Evolutionary conservation across 371 early-diverging fungal genomes (phyloP).

Genomic region (Mucor indicus): DNA sequence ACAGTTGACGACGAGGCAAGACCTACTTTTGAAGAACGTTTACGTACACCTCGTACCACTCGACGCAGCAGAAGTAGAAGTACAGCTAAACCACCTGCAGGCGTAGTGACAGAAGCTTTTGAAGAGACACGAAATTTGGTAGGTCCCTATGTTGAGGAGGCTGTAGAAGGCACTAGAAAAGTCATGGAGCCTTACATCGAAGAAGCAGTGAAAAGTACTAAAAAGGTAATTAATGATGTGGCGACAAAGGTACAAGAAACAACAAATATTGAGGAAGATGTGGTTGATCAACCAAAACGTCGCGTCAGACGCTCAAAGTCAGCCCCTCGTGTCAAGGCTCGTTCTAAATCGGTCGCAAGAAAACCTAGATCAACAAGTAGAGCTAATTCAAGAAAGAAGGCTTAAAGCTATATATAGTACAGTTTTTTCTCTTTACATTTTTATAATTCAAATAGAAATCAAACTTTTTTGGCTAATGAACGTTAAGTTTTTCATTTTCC

Average conservation of each 20-base stretch:
- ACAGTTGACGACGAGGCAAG: conserved; percentile 7
- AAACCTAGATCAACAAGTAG: conserved; percentile 12
- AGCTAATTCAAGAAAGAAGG: conserved; percentile 2
- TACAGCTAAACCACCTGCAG: neutral
- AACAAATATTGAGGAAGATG: conserved; percentile 20
- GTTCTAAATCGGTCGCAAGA: too few relatives aligned
- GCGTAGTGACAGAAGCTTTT: conserved; percentile 1
- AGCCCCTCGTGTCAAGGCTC: too few relatives aligned
- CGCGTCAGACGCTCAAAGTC: too few relatives aligned
- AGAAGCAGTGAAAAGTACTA: conserved; percentile 4
- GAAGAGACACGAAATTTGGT: neutral
- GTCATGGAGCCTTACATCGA: conserved; percentile 3
- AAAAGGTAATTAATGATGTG: conserved; percentile 3
- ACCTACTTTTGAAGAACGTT: neutral
- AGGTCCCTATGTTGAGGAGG: conserved; percentile 6
- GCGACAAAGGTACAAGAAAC: conserved; percentile 3
- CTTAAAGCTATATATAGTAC: too few relatives aligned
- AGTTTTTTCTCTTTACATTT: too few relatives aligned
- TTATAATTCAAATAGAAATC: too few relatives aligned
- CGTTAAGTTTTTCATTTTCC: too few relatives aligned
- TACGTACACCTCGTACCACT: neutral
- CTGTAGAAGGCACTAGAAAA: neutral
- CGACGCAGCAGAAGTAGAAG: conserved; percentile 1
- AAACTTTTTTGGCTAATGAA: too few relatives aligned
- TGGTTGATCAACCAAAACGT: conserved; percentile 1